Evolutionary conservation across 306 rosid genomes (phyloP).

Genomic region (Fragaria vesca): DNA sequence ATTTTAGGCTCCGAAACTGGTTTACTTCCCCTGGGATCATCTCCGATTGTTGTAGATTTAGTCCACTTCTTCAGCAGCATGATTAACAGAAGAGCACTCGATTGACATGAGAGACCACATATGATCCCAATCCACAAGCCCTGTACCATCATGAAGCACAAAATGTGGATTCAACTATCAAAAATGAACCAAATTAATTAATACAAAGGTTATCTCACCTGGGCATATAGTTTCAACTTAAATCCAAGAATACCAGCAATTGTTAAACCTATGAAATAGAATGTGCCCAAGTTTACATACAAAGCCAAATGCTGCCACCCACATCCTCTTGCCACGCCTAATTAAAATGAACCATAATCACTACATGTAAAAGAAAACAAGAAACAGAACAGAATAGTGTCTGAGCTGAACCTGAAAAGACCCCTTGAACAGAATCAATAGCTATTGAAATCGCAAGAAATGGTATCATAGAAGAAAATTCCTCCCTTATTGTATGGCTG

Average conservation of each 20-base stretch:
- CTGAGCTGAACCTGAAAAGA: conserved; percentile 64
- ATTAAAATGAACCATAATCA: conserved; percentile 8
- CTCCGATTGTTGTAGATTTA: no score
- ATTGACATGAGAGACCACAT: conserved; percentile 63
- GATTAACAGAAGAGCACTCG: conserved; percentile 40
- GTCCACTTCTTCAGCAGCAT: conserved; percentile 45
- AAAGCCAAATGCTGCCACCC: conserved; percentile 79
- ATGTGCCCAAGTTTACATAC: conserved; percentile 55
- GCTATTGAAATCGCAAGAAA: conserved; percentile 59
- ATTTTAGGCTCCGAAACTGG: no score
- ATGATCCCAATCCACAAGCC: conserved; percentile 86
- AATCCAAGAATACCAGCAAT: conserved; percentile 58
- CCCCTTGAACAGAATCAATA: conserved; percentile 69
- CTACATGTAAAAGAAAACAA: not conserved
- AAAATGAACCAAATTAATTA: not conserved
- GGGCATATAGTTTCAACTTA: conserved; percentile 41
- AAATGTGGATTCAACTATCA: not conserved
- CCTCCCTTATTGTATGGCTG: conserved; percentile 28
- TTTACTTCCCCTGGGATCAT: no score
- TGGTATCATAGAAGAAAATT: conserved; percentile 73
- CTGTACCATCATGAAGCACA: conserved; percentile 27
- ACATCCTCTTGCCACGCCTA: conserved; percentile 88
- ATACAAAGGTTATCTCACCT: conserved; percentile 36
- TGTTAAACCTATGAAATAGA: conserved; percentile 63
- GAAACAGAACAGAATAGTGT: not conserved